These are phyloP conservation scores for Pholiota microspora DNA, from an alignment of 768 basidiomycete species.

Conservation along the genomic window DNA sequence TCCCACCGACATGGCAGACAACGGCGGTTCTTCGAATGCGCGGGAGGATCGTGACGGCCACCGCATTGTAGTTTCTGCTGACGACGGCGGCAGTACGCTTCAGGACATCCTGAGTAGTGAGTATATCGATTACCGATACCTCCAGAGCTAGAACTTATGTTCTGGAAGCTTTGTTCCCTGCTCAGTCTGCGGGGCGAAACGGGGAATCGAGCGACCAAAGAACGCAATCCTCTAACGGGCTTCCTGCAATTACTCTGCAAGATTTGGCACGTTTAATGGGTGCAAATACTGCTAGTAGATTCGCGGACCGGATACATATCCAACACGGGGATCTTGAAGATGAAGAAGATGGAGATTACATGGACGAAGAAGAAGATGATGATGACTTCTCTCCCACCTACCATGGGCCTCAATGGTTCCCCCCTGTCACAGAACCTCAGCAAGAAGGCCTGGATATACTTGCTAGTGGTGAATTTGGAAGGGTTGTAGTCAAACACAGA, in stretches of 20 bases:
- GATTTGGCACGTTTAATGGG: conserved; percentile 29
- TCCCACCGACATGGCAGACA: conserved; percentile 16
- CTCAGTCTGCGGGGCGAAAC: conserved; percentile 24
- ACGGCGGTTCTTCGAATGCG: neutral
- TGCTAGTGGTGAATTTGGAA: conserved; percentile 78
- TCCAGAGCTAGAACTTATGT: neutral
- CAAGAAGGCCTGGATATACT: conserved; percentile 62
- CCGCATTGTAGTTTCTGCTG: neutral
- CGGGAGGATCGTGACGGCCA: neutral
- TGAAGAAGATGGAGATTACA: conserved; percentile 32
- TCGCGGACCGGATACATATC: conserved; percentile 21
- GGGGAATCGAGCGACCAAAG: neutral
- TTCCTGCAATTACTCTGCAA: conserved; percentile 29
- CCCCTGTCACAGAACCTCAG: conserved; percentile 54
- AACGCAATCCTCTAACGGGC: conserved; percentile 15
- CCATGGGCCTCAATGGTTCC: conserved; percentile 24
- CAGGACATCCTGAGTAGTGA: conserved; percentile 21
- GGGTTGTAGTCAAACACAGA: conserved; percentile 49
- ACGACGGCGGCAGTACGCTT: conserved; percentile 10
- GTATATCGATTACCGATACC: conserved; percentile 1
- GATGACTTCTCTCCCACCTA: conserved; percentile 26
- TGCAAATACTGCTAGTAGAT: conserved; percentile 24
- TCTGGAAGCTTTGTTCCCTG: conserved; percentile 29
- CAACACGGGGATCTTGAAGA: conserved; percentile 34
- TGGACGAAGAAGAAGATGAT: conserved; percentile 36